Evolutionary conservation across 177 flowering plant species (phyloP), one percentile per base, ranked within the genome.

Genomic region (Vitis hybrid): DNA sequence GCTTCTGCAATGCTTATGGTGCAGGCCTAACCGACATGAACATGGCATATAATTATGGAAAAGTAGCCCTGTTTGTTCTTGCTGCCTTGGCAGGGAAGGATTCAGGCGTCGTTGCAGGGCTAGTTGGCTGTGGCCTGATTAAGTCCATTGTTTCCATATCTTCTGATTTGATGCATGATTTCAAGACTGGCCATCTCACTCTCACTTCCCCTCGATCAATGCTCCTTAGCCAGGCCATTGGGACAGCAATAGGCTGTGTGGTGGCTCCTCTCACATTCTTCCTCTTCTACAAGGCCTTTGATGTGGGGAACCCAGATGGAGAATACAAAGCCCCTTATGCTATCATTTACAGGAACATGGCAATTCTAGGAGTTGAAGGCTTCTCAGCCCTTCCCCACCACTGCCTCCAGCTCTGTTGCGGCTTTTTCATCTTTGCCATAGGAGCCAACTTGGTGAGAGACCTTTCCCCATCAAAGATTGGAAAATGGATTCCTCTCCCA

Each of bases 1-100:
- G 89, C 75, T 94, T 94, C 85, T 94, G 98, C 84, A 94, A 94
- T 76, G 98, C 98, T 4, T 94, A 94, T 75, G 97, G 97, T 6
- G 89, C 97, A 14, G 98, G 98, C 50, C 74, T 94, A 10, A 94
- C 98, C 1, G 98, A 94, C 86, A 86, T 91, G 90, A 93, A 92
- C 81, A 87, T 94, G 97, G 89, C 94, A 5, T 90, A 87, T 62
- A 91, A 91, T 69, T 94, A 91, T 57, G 98, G 97, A 6, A 94
- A 94, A 81, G 86, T 86, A 2, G 92, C 91, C 4, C 88, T 94
- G 45, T 94, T 94, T 65, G 75, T 93, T 14, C 82, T 94, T 0
- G 88, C 97, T 5, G 94, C 95, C n/a, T 58, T 87, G 72, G 65
- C 91, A 0, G 97, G 97, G 97, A 79, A 80, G 55, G 81, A 84